These are phyloP conservation scores for Trichoderma citrinoviride DNA, from an alignment of 2,329 filamentous ascomycete genomes.

Conservation along the genomic window DNA sequence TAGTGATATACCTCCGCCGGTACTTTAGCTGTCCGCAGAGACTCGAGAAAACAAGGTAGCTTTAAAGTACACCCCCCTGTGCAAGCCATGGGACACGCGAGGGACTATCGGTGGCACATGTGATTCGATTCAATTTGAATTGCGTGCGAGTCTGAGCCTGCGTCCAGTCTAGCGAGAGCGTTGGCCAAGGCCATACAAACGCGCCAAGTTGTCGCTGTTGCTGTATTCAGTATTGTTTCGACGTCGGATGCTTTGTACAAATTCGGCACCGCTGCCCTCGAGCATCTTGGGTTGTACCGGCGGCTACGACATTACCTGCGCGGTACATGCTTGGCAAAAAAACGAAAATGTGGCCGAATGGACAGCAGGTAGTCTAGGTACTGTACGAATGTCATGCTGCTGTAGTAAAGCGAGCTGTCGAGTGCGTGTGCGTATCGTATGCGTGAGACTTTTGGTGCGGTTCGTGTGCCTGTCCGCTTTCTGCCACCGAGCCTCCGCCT, in stretches of 20 bases:
- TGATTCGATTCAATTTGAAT: neutral
- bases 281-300: neutral
- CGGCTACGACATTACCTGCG: neutral
- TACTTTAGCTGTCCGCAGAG: too few species aligned
- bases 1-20: too few species aligned
- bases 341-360: neutral
- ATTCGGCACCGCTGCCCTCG: neutral
- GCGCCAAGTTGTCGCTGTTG: neutral
- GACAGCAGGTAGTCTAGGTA: too few species aligned
- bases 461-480: conserved; percentile 18
- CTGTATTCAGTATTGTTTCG: neutral
- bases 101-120: neutral
- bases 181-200: neutral
- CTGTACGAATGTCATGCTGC: neutral
- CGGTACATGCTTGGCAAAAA: neutral
- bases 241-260: neutral
- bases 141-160: neutral
- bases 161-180: neutral
- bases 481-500: conserved; percentile 18
- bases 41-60: too few species aligned
- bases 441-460: neutral
- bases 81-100: neutral
- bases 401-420: neutral
- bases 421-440: too few species aligned
- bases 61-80: neutral